Base-by-base conservation (phyloP, 2,329 filamentous ascomycete genomes). In the Neobulgaria alba region DNA sequence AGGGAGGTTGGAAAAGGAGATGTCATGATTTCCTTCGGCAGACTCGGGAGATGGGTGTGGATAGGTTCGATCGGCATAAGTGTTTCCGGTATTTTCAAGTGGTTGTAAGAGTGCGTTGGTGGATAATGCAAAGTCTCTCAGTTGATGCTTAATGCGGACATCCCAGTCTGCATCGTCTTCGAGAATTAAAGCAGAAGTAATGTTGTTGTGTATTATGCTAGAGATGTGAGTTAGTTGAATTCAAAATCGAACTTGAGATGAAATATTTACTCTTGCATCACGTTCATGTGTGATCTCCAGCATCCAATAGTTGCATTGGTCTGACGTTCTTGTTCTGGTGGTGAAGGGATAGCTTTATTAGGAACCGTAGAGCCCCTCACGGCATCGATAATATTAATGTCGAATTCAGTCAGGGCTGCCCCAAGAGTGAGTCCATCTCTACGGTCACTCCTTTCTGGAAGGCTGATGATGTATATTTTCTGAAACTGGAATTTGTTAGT, bases 401-500 rank as follows among this genome's bases (percentile, higher is more conserved):
- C 54, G 46, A 72, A 61, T 1, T 61, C 62, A 1, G 61, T 63
- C 14, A 68, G 42, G 0, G 63, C 56, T 29, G 65, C 59, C 9
- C 63, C 60, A 7, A 73, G 53, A 3, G 61, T 55, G 16, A 73
- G 55, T 3, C 62, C 64, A 59, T 73, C 69, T 30, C 65, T 61
- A 47, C 69, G 69, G 51, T 73, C 69, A 2, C 62, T 65, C 31
- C 70, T 61, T 31, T 64, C 60, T 3, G 67, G 65, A 12, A 72
- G 56, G 5, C 63, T 64, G 35, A 73, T 59, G 21, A 67, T 63
- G 39, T 68, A 67, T 29, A 70, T 58, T 34, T 67, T 63, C 40
- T 69, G 55, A 46, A 69, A 68, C 44, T 46, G 3, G 12, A n/a
- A n/a, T n/a, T n/a, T 40, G 9, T 17, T 14, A 14, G n/a, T n/a